Conservation (phyloP, 2,329 filamentous ascomycete species). For the Scytalidium lignicola region DNA sequence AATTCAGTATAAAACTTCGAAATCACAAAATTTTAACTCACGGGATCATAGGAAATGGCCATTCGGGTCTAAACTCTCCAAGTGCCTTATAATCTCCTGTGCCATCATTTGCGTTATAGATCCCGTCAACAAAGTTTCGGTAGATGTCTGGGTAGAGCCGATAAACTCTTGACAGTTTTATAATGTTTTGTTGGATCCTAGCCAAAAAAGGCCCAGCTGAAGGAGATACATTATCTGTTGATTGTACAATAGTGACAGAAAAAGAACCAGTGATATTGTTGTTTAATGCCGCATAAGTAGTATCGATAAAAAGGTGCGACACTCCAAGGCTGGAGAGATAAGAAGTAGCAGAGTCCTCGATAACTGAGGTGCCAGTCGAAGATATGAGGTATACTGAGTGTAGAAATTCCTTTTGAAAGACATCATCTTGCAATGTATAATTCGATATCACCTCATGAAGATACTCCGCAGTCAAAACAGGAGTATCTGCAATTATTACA, state of each 20-base stretch:
- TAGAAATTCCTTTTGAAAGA: conserved; percentile 32
- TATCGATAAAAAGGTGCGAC: conserved; percentile 1
- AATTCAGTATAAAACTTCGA: conserved; percentile 18
- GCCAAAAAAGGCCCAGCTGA: conserved; percentile 1
- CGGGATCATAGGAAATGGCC: neutral
- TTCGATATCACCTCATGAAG: conserved; percentile 25
- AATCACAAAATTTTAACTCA: neutral
- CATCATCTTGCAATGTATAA: conserved; percentile 31
- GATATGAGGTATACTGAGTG: conserved; percentile 27
- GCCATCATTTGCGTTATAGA: conserved; percentile 1
- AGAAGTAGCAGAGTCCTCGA: conserved; percentile 6
- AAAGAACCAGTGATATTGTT: neutral
- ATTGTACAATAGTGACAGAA: neutral
- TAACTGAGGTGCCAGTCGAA: conserved; percentile 17
- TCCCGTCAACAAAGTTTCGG: conserved; percentile 9
- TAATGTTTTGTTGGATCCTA: neutral
- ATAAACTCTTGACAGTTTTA: conserved; percentile 2
- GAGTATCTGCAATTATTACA: neutral
- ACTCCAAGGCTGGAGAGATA: neutral
- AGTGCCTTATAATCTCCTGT: neutral
- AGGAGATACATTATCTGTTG: neutral
- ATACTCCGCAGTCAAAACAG: conserved; percentile 22
- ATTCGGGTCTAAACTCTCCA: neutral
- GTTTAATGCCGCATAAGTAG: neutral
- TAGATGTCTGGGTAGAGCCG: conserved; percentile 10